Base-by-base conservation (phyloP, 2,329 filamentous ascomycete genomes). In the Rugonectria rugulosa region DNA sequence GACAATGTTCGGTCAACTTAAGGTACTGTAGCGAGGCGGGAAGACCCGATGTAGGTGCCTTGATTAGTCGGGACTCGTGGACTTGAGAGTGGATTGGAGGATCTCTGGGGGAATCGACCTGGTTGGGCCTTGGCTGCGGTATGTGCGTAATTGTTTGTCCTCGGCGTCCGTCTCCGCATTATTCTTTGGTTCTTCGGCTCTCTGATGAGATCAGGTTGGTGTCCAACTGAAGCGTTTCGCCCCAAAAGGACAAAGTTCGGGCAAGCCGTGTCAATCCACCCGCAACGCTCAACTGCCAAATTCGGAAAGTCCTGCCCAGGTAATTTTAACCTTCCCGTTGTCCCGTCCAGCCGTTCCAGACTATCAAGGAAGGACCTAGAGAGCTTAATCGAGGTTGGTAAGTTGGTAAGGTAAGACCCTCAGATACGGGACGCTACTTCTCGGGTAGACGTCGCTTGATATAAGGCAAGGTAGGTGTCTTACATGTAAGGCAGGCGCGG, bases 311-410 rank as follows among this genome's bases (percentile, higher is more conserved):
- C 8, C 14, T n/a, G 26, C 21, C 36, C 46, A 27, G 43, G 41
- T 50, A 46, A 46, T 41, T 46, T 36, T 12, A 34, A 40, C 34
- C 53, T 56, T 56, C 53, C 53, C 53, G 53, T 21, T 26, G 27
- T 47, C 45, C 53, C 45, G 53, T 45, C 21, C 26, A 51, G 27
- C 38, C 46, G 36, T 49, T 51, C 29, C 15, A 49, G 27, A n/a
- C 20, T 20, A 21, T 14, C 17, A 6, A 31, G 26, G 23, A 36
- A 9, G 19, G 6, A 49, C 12, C 7, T 29, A n/a, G n/a, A n/a
- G n/a, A n/a, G n/a, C n/a, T n/a, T n/a, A n/a, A n/a, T n/a, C n/a
- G n/a, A n/a, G n/a, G n/a, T n/a, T n/a, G n/a, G n/a, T n/a, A n/a
- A n/a, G n/a, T n/a, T n/a, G n/a, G n/a, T n/a, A n/a, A n/a, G n/a